phyloP scores from a whole-genome alignment of 2,329 filamentous ascomycete genomes.

The Madurella mycetomatis region DNA sequence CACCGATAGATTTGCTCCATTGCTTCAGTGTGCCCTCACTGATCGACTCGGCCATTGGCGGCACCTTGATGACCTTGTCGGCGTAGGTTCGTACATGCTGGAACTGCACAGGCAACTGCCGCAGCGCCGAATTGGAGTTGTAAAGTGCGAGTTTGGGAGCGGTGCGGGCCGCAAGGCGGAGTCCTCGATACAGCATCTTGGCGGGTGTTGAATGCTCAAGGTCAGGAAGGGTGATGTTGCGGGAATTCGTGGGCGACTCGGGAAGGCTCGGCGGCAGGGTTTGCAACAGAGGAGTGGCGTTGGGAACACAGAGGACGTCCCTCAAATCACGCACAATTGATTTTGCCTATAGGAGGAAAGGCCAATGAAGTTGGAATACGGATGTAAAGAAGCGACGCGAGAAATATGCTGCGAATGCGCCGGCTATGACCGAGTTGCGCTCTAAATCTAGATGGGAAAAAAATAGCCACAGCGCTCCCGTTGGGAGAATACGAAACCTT shows the following conservation, averaged over 20 bases:
- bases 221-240: slow-evolving; percentile 5
- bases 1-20: slow-evolving; percentile 87
- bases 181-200: slow-evolving; percentile 25
- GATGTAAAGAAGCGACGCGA: slow-evolving; percentile 6
- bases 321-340: background rate
- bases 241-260: slow-evolving; percentile 17
- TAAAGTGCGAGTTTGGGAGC: slow-evolving; percentile 22
- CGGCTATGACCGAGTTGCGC: slow-evolving; percentile 1
- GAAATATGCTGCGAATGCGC: slow-evolving; percentile 8
- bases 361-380: slow-evolving; percentile 4
- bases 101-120: slow-evolving; percentile 46
- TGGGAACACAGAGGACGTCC: background rate
- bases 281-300: slow-evolving; percentile 2
- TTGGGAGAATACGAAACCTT: slow-evolving; percentile 14
- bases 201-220: slow-evolving; percentile 1
- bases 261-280: slow-evolving; percentile 10
- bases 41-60: slow-evolving; percentile 97
- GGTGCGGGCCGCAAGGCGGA: slow-evolving; percentile 25
- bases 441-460: slow-evolving; percentile 11
- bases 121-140: slow-evolving; percentile 23
- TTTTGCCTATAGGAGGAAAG: background rate
- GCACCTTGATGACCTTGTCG: slow-evolving; percentile 86
- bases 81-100: slow-evolving; percentile 62
- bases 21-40: slow-evolving; percentile 96
- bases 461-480: slow-evolving; percentile 12